Evolutionary conservation across 1,284 basidiomycete species (phyloP), one percentile per base, ranked within the genome.

Genomic region (Marasmius sp.): DNA sequence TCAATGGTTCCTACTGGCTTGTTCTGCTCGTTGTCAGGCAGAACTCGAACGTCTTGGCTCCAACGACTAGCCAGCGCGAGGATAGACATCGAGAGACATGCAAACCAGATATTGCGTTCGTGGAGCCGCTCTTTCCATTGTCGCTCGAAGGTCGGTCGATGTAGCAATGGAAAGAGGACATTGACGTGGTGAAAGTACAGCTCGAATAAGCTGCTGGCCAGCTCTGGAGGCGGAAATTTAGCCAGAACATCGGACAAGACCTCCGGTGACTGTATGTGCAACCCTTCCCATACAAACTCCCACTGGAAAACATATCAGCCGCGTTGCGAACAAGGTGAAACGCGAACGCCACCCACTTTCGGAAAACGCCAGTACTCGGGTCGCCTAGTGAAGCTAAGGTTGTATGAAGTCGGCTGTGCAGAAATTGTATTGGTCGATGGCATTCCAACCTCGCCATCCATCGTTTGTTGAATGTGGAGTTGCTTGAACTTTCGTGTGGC

Each of bases 11-110:
- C 71, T 22, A 71, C 45, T 38, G 64, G 64, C 38, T 55, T 65
- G 51, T 70, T 68, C 48, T 64, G 64, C 49, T 75, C 65, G 54
- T 64, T 72, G 27, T 75, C 71, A 20, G 80, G 78, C 61, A 90
- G 73, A 1, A 92, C 86, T 5, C 89, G 79, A 0, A 81, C 77
- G 70, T 94, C 90, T 61, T 86, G 77, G 61, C 84, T 81, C 79
- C 84, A 92, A 50, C 88, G 81, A 50, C 89, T 85, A 2, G 86
- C 89, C 50, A 91, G 79, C n/a, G 91, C 88, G 70, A 92, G 92
- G 1, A 93, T 67, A 43, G 84, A 75, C 45, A 83, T 67, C 65
- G 88, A 78, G 74, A 82, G 72, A 75, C 84, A 70, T 73, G 84
- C 72, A 73, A 86, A 78, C 85, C 87, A 84, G 74, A 88, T 64